These are phyloP conservation scores for Globisporangium viniferum DNA, from an alignment of 352 stramenopile genomes.

Conservation along the genomic window DNA sequence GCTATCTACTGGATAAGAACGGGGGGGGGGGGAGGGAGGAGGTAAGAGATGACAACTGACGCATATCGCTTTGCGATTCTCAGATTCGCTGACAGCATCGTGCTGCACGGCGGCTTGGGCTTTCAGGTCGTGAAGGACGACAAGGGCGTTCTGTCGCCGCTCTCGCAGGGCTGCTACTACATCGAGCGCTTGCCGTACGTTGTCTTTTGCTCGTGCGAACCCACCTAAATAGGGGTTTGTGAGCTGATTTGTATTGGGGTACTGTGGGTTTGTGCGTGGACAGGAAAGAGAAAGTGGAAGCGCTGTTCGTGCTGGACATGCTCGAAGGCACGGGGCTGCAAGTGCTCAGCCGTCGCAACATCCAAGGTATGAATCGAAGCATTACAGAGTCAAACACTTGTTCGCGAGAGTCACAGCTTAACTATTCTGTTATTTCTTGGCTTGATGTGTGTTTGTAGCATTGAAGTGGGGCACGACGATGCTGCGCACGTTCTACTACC, in stretches of 20 bases:
- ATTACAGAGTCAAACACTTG: too few species aligned
- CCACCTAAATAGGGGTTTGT: background rate
- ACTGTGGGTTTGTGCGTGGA: background rate
- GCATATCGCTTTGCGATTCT: background rate
- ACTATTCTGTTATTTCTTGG: too few species aligned
- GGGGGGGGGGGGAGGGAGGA: too few species aligned
- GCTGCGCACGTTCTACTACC: constrained; percentile 76
- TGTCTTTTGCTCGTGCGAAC: background rate
- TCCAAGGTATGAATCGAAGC: constrained; percentile 39
- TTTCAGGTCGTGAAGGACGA: constrained; percentile 66
- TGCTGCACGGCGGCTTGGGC: constrained; percentile 67
- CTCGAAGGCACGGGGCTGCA: constrained; percentile 72
- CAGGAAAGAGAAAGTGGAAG: constrained; percentile 70
- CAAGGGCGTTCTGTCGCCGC: constrained; percentile 40
- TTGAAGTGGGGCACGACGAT: constrained; percentile 82
- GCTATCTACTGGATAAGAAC: background rate
- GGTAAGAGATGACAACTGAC: too few species aligned
- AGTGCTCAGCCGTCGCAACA: constrained; percentile 71
- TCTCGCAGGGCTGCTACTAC: constrained; percentile 74
- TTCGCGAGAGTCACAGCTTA: too few species aligned
- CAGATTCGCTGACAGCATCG: constrained; percentile 61
- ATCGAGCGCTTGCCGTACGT: constrained; percentile 68
- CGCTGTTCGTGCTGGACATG: constrained; percentile 67
- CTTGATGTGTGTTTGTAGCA: constrained; percentile 23
- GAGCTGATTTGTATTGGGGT: background rate